Evolutionary conservation across 2,329 filamentous ascomycete species (phyloP).

Genomic region (Plectosphaerella sp.): DNA sequence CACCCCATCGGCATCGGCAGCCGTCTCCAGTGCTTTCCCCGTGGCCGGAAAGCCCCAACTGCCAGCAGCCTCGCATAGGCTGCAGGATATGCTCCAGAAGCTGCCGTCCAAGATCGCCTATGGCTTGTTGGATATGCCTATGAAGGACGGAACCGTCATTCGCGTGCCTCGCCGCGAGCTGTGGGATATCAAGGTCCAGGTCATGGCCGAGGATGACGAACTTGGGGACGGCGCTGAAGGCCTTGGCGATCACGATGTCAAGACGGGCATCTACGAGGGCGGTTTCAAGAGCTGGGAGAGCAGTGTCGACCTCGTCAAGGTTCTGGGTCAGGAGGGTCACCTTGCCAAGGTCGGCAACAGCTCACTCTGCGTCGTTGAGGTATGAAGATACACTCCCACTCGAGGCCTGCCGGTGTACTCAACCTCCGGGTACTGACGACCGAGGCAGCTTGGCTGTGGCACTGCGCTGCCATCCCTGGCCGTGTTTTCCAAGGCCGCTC

Average conservation of each 20-base stretch:
- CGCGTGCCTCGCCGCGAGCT: constrained; percentile 69
- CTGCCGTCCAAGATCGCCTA: constrained; percentile 75
- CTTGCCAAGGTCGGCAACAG: constrained; percentile 23
- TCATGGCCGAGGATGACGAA: constrained; percentile 64
- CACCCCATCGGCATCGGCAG: constrained; percentile 10
- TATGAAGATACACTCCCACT: constrained; percentile 24
- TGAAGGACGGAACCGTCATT: constrained; percentile 51
- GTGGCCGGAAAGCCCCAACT: constrained; percentile 58
- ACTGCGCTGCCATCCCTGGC: constrained; percentile 70
- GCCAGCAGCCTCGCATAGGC: constrained; percentile 45
- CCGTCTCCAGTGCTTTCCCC: constrained; percentile 50
- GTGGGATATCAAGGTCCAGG: constrained; percentile 75
- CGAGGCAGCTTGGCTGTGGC: constrained; percentile 66
- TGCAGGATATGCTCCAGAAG: constrained; percentile 45
- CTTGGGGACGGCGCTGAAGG: constrained; percentile 34
- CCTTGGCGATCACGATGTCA: constrained; percentile 68
- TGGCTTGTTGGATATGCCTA: constrained; percentile 53
- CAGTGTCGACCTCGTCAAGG: constrained; percentile 72
- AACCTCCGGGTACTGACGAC: background rate
- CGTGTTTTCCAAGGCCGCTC: constrained; percentile 41
- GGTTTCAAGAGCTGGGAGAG: constrained; percentile 91
- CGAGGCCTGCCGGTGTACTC: background rate
- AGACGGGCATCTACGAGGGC: constrained; percentile 78
- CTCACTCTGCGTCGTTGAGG: constrained; percentile 48
- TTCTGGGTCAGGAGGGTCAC: constrained; percentile 43